These are phyloP conservation scores for Rosa lucieae DNA, from an alignment of 306 rosid genomes.

Conservation along the genomic window DNA sequence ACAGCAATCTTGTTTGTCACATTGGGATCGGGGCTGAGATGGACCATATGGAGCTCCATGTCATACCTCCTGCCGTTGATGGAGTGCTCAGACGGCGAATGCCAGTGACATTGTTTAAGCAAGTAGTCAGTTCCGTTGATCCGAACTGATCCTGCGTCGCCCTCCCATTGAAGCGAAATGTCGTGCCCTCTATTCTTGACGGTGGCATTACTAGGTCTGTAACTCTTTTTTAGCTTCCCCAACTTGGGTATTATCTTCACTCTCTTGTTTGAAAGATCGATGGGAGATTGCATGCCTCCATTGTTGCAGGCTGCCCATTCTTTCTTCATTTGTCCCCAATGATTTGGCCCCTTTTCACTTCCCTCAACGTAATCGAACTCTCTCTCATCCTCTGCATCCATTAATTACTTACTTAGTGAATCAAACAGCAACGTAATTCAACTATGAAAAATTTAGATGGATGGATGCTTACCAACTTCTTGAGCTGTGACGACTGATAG, in stretches of 20 bases:
- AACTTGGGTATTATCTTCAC: constrained; percentile 7
- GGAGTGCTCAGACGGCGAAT: constrained; percentile 75
- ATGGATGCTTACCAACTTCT: constrained; percentile 58
- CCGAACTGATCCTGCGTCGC: constrained; percentile 48
- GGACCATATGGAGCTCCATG: constrained; percentile 47
- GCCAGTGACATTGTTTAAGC: constrained; percentile 72
- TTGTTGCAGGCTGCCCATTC: constrained; percentile 37
- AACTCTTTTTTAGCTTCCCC: constrained; percentile 6
- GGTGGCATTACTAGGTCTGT: constrained; percentile 31
- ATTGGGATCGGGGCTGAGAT: constrained; percentile 7
- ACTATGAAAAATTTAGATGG: not conserved
- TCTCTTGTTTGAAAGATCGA: constrained; percentile 23
- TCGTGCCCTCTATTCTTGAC: constrained; percentile 36
- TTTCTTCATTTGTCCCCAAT: constrained; percentile 40
- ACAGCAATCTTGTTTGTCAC: constrained; percentile 25
- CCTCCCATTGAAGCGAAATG: constrained; percentile 46
- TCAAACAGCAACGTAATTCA: not conserved
- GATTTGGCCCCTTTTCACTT: constrained; percentile 33
- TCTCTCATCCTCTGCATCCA: constrained; percentile 31
- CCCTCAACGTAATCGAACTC: constrained; percentile 27
- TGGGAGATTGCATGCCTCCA: constrained; percentile 38
- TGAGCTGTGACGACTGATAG: constrained; percentile 39
- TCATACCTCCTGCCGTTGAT: constrained; percentile 60
- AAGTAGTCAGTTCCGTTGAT: constrained; percentile 48
- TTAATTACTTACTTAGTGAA: too few species aligned